phyloP scores from a whole-genome alignment of 208 protist genomes.

The Leishmania aethiopica region DNA sequence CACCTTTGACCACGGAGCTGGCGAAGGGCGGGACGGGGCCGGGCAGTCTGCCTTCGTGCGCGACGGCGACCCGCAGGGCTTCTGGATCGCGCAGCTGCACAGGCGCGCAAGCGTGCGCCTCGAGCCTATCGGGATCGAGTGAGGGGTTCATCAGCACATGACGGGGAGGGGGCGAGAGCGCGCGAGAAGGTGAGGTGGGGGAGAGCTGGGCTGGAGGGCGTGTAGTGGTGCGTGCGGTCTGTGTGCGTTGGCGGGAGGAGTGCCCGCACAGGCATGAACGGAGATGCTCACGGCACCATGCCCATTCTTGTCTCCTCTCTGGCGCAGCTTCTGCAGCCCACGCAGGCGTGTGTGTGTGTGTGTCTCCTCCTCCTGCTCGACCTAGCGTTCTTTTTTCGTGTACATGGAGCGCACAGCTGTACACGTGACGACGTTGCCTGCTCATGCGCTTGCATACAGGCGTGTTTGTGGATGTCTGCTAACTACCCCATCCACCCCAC shows the following conservation, averaged over 20 bases:
- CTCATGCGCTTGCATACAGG: background rate
- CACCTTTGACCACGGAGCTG: slow-evolving; percentile 23
- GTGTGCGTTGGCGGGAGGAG: background rate
- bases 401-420: background rate
- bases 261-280: background rate
- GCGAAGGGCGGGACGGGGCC: slow-evolving; percentile 18
- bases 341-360: background rate
- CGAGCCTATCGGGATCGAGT: slow-evolving; percentile 32
- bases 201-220: background rate
- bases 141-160: background rate
- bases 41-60: slow-evolving; percentile 32
- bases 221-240: background rate
- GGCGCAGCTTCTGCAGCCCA: background rate
- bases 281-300: background rate
- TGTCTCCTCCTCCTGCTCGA: background rate
- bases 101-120: slow-evolving; percentile 35
- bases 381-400: background rate
- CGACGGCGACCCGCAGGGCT: slow-evolving; percentile 34
- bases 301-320: background rate
- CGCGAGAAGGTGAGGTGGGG: background rate
- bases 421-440: background rate
- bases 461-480: background rate
- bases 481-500: background rate
- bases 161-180: background rate
- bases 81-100: slow-evolving; percentile 39